These are phyloP conservation scores for Alternaria sp. DNA, from an alignment of 2,329 filamentous ascomycete genomes.

Conservation along the genomic window DNA sequence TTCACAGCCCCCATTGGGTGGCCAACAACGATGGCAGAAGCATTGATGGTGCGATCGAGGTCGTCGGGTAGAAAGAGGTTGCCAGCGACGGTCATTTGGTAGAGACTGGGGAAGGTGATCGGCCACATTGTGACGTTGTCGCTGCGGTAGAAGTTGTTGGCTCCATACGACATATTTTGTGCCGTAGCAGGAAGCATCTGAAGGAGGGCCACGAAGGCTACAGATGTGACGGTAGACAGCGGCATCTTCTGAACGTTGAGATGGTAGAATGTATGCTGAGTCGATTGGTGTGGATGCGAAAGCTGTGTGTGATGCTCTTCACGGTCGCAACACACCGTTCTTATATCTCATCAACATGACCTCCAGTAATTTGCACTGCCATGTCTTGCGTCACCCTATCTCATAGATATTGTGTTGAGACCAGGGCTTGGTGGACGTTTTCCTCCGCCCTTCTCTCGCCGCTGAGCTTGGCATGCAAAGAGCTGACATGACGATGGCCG, in stretches of 20 bases:
- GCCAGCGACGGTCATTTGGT: constrained; percentile 10
- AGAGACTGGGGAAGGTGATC: constrained; percentile 17
- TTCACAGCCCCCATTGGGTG: constrained; percentile 42
- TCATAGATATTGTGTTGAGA: neutral
- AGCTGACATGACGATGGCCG: neutral
- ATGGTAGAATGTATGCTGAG: neutral
- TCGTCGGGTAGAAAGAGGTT: constrained; percentile 12
- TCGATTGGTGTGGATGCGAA: neutral
- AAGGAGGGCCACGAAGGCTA: neutral
- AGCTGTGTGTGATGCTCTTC: neutral
- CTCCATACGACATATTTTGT: constrained; percentile 21
- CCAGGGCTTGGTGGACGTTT: neutral
- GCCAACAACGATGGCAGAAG: constrained; percentile 34
- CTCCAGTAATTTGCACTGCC: neutral
- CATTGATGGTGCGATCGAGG: constrained; percentile 7
- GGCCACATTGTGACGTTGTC: constrained; percentile 14
- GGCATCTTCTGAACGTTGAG: neutral
- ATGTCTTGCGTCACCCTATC: neutral
- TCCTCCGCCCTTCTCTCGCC: neutral
- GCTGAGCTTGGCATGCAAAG: neutral
- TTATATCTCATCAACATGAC: neutral
- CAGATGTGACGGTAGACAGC: neutral
- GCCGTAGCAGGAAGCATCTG: constrained; percentile 4
- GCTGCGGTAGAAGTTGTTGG: constrained; percentile 24
- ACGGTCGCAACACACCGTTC: neutral